These are phyloP conservation scores for Linum tenue DNA, from an alignment of 345 rosid genomes.

Conservation along the genomic window DNA sequence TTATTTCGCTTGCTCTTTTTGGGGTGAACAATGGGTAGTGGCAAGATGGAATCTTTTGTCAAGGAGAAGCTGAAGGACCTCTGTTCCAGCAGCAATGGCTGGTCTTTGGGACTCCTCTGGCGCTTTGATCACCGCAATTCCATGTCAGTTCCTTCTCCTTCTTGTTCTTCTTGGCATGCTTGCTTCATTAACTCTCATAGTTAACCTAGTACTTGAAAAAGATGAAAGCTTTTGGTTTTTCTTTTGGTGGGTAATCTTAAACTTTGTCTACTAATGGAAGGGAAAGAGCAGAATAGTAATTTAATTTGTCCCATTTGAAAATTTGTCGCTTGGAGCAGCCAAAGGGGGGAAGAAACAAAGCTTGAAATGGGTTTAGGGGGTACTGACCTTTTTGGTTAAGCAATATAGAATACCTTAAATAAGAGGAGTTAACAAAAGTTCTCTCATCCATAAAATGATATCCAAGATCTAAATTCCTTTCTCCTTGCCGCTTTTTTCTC, in stretches of 20 bases:
- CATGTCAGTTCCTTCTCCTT: slow-evolving; percentile 36
- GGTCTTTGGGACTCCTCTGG: slow-evolving; percentile 88
- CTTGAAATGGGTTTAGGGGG: neutral
- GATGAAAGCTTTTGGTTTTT: neutral
- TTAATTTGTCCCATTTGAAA: neutral
- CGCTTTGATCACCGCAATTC: slow-evolving; percentile 53
- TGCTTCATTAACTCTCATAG: slow-evolving; percentile 2
- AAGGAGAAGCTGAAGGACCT: slow-evolving; percentile 52
- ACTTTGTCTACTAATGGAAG: neutral
- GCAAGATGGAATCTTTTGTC: slow-evolving; percentile 12
- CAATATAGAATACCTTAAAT: slow-evolving; percentile 1
- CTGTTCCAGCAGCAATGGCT: slow-evolving; percentile 57
- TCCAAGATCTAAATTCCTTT: slow-evolving; percentile 2
- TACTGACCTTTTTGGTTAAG: slow-evolving; percentile 1
- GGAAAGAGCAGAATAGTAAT: neutral
- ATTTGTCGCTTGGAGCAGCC: neutral
- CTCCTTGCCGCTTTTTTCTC: slow-evolving; percentile 8
- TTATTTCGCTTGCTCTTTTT: neutral
- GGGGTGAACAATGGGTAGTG: slow-evolving; percentile 1
- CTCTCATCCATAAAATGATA: slow-evolving; percentile 2
- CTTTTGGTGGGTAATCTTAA: neutral
- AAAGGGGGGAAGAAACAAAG: neutral
- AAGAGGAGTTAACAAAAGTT: neutral
- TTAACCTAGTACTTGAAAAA: neutral
- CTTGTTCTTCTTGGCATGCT: neutral